Conservation (phyloP, 2,329 filamentous ascomycete species). For the Colletotrichum paranaense region DNA sequence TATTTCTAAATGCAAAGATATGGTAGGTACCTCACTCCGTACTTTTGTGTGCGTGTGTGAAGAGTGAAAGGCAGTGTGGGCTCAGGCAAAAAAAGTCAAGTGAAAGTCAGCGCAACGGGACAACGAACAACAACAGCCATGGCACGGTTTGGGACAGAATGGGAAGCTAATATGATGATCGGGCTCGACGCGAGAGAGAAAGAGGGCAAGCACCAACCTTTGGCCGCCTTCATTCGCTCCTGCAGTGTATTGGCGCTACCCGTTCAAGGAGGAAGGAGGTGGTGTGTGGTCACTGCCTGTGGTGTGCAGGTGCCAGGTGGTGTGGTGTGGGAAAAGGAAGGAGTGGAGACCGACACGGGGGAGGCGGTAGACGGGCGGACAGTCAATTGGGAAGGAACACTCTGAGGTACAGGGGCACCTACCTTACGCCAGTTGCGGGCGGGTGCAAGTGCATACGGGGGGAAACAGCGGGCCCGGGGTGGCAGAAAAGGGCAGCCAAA, state of each 20-base stretch:
- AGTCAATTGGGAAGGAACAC: neutral
- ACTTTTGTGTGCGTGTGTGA: neutral
- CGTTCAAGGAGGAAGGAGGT: slow-evolving; percentile 7
- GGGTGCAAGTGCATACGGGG: neutral
- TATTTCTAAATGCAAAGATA: neutral
- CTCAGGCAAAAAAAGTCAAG: slow-evolving; percentile 8
- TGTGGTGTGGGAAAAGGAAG: neutral
- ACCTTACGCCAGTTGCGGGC: neutral
- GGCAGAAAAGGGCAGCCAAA: neutral
- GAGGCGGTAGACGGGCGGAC: neutral
- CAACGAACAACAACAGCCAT: slow-evolving; percentile 14
- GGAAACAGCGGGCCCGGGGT: neutral
- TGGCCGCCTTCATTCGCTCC: slow-evolving; percentile 21
- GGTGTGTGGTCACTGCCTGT: slow-evolving; percentile 3
- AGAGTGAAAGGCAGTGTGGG: neutral
- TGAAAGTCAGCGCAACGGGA: slow-evolving; percentile 19
- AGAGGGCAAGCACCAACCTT: slow-evolving; percentile 30
- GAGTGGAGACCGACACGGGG: neutral
- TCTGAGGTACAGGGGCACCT: neutral
- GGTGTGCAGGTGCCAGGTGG: neutral
- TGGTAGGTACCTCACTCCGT: neutral
- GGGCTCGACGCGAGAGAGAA: slow-evolving; percentile 30
- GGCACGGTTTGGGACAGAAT: slow-evolving; percentile 27
- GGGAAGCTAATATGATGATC: slow-evolving; percentile 34
- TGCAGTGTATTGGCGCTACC: slow-evolving; percentile 19